These are phyloP conservation scores for Persicaria maculosa DNA, from an alignment of 148 eudicot genomes.

Conservation along the genomic window DNA sequence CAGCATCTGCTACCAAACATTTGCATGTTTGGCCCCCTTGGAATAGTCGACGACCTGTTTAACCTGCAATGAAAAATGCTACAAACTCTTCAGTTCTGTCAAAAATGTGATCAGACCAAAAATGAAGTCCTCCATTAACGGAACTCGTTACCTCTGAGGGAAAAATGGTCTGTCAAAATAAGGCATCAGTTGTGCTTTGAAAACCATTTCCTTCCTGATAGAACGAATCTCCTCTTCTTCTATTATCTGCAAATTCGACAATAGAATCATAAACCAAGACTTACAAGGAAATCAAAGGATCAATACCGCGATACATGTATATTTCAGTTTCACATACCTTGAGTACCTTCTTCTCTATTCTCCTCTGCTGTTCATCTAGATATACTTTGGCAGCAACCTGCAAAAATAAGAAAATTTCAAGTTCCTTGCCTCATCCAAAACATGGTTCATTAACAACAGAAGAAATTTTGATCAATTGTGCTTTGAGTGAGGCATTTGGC, in stretches of 20 bases:
- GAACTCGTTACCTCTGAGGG: slow-evolving; percentile 49
- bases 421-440: neutral
- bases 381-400: slow-evolving; percentile 62
- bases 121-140: neutral
- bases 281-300: neutral
- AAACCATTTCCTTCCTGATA: slow-evolving; percentile 71
- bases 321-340: slow-evolving; percentile 33
- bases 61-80: neutral
- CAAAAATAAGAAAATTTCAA: neutral
- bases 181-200: slow-evolving; percentile 84
- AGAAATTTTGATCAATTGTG: too few relatives aligned
- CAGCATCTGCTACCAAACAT: neutral
- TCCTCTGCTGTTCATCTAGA: slow-evolving; percentile 47
- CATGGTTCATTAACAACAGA: neutral
- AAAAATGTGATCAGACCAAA: too few relatives aligned
- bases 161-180: slow-evolving; percentile 57
- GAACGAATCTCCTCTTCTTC: slow-evolving; percentile 64
- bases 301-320: neutral
- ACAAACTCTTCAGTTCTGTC: neutral
- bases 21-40: neutral
- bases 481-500: neutral
- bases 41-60: slow-evolving; percentile 12
- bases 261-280: neutral
- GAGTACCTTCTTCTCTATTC: slow-evolving; percentile 42
- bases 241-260: slow-evolving; percentile 32